phyloP scores from a whole-genome alignment of 139 green algal genomes.

The Picochlorum sp. region DNA sequence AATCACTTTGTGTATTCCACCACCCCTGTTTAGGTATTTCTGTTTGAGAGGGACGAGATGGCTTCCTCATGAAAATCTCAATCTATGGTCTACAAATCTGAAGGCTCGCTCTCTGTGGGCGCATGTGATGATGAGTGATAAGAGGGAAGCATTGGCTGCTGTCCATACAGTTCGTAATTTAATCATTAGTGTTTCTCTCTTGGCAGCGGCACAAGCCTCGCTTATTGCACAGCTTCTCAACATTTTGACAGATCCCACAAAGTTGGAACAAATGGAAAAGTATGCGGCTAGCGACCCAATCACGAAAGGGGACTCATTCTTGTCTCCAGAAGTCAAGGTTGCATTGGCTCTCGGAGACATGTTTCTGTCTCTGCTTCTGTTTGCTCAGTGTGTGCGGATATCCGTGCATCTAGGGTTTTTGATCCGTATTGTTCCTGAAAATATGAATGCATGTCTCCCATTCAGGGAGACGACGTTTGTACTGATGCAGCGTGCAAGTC shows the following conservation, averaged over 20 bases:
- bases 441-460: slow-evolving; percentile 2
- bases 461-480: slow-evolving; percentile 5
- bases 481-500: slow-evolving; percentile 6
- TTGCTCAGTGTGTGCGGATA: slow-evolving; percentile 15
- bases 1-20: too few relatives aligned
- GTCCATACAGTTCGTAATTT: slow-evolving; percentile 16
- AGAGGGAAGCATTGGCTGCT: slow-evolving; percentile 1
- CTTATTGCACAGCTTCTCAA: slow-evolving; percentile 11
- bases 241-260: slow-evolving; percentile 5
- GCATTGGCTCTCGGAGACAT: slow-evolving; percentile 7
- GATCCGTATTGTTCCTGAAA: background rate
- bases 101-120: slow-evolving; percentile 10
- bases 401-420: slow-evolving; percentile 15
- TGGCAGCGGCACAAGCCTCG: background rate
- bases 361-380: slow-evolving; percentile 13
- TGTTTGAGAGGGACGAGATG: background rate
- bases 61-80: background rate
- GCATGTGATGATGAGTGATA: slow-evolving; percentile 7
- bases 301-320: background rate
- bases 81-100: slow-evolving; percentile 3
- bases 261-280: background rate
- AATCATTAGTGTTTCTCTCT: slow-evolving; percentile 11
- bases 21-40: background rate
- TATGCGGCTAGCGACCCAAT: slow-evolving; percentile 6
- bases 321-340: background rate